Evolutionary conservation across 1,284 basidiomycete species (phyloP).

Genomic region (Rugosomyces carneus): DNA sequence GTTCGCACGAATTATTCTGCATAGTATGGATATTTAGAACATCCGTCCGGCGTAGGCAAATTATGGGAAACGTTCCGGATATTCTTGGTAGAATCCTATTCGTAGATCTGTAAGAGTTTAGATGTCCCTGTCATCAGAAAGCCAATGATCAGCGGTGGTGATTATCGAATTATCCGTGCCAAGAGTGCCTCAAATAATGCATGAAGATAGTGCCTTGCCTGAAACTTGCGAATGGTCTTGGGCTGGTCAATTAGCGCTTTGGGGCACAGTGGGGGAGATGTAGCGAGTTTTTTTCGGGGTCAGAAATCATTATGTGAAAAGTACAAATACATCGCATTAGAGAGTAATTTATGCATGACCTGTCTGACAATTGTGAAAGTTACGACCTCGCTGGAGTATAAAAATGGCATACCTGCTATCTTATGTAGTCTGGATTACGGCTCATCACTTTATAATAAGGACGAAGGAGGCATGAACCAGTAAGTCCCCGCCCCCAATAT

Average conservation of each 20-base stretch:
- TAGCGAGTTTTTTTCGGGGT: too few relatives aligned
- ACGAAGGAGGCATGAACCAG: slow-evolving; percentile 30
- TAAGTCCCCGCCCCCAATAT: slow-evolving; percentile 15
- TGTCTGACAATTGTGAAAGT: too few relatives aligned
- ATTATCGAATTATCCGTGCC: too few relatives aligned
- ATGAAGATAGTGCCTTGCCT: too few relatives aligned
- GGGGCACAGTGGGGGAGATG: too few relatives aligned
- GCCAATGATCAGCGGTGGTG: neutral
- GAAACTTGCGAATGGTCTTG: too few relatives aligned
- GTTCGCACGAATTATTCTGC: neutral
- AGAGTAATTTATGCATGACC: too few relatives aligned
- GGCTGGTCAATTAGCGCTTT: too few relatives aligned
- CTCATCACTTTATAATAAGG: neutral
- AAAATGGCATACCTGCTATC: neutral
- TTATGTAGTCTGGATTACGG: neutral
- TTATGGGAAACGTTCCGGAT: neutral
- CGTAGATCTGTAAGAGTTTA: neutral
- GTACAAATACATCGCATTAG: too few relatives aligned
- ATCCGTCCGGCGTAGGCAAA: neutral
- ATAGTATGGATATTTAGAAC: neutral
- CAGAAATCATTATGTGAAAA: too few relatives aligned
- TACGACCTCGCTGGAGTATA: neutral
- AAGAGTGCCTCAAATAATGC: too few relatives aligned
- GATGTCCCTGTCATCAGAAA: neutral
- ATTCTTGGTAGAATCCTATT: neutral